Evolutionary conservation across 2,329 filamentous ascomycete species (phyloP), one percentile per base, ranked within the genome.

Genomic region (Fusarium gaditjirri): DNA sequence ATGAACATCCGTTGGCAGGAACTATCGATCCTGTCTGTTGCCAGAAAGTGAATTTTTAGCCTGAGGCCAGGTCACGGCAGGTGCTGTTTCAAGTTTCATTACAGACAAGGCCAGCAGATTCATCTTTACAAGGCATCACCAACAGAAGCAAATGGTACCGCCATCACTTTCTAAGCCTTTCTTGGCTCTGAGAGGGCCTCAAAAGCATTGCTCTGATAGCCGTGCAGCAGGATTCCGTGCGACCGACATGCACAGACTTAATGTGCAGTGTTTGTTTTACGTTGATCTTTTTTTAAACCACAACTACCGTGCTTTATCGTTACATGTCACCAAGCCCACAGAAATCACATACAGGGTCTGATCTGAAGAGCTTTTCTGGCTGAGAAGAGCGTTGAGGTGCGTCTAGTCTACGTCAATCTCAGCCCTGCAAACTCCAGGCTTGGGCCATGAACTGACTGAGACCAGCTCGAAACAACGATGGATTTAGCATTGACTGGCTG

Each of bases 391-490:
- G 43, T 36, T 59, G 27, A 72, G 33, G 47, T 47, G 23, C 53
- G 33, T 52, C 55, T 47, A 53, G 41, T 54, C 39, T 71, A 68
- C 44, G 58, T 72, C 54, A 61, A 38, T 50, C 44, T 53, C 46
- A 64, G 63, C 68, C 60, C 60, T 70, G 56, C 25, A 53, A 36
- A 55, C 64, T 56, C 35, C 50, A 64, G 44, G 62, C 65, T 57
- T 41, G 49, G 49, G 29, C 17, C 50, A 53, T 70, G 67, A 63
- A 72, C 73, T 73, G 71, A 75, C 62, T 76, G 65, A 77, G 75
- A 76, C 75, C 70, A 70, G 61, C 39, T 67, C 72, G 69, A 76
- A 77, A 75, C 71, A 70, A 65, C 70, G 58, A 66, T 65, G 62
- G 63, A 70, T 67, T 68, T 74, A 68, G 65, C 64, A 74, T 74